Evolutionary conservation across 192 early-diverging fungal species (phyloP), one percentile per base, ranked within the genome.

Genomic region (Umbelopsis sp.): DNA sequence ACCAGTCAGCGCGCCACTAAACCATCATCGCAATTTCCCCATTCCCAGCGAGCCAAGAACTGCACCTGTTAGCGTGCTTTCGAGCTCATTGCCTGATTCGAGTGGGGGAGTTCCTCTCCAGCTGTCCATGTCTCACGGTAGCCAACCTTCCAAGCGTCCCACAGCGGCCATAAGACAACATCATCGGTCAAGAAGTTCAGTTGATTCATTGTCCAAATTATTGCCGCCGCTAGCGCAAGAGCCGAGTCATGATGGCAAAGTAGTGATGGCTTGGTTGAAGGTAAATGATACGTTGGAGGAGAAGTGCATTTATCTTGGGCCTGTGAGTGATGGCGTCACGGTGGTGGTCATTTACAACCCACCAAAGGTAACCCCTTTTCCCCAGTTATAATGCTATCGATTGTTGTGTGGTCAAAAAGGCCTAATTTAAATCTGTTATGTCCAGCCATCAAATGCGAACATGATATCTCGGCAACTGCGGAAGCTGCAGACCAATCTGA

Each of bases 301-400:
- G 30, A 61, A 61, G 13, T 61, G 4, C 13, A 25, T 61, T 2
- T 61, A 61, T 16, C 55, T 61, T 7, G 55, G 55, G 13, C 55
- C 27, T 18, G 55, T 61, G 12, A 61, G 55, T 61, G 55, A 61
- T 0, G 55, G 66, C 37, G 67, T n/a, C 3, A 67, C 13, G 69
- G 68, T 71, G 37, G 58, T 27, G 33, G 70, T 64, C 37, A 48
- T 10, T 55, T 78, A 20, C 18, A 69, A 44, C 73, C 73, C 68
- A 25, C 68, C 27, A 50, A 68, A 55, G 68, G 65, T 66, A 25
- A 13, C 16, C 41, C 3, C 0, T 25, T n/a, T 11, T 23, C 23
- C 5, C 1, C 20, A 21, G 9, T 23, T 23, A 52, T 18, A 18
- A 47, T 33, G 10, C 49, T 30, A 10, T n/a, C n/a, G 8, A 20